Evolutionary conservation across 176 grass and related monocot genomes (phyloP), one percentile per base, ranked within the genome.

Genomic region (Guadua angustifolia): DNA sequence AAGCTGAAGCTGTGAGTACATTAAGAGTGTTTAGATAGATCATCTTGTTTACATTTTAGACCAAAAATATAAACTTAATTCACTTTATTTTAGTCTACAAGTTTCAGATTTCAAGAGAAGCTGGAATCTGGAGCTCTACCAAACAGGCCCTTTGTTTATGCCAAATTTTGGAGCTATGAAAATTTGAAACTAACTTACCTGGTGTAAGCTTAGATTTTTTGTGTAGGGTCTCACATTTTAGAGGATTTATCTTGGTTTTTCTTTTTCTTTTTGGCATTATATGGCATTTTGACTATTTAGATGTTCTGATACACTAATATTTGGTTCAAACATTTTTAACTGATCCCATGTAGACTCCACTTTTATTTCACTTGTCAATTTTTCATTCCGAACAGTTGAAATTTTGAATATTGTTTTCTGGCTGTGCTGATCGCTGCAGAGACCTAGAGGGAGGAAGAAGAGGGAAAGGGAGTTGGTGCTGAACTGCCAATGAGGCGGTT

Each of bases 401-500:
- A 39, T 26, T 19, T 36, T 77, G n/a, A n/a, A 59, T 79, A 22
- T 80, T 44, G 43, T 35, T 89, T 65, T 65, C 81, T 92, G 86
- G 90, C 86, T 36, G 89, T 86, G 81, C 90, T 92, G 33, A 40
- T 78, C 19, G 84, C 90, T 83, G 92, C 81, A 33, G 88, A 95
- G 75, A 77, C 78, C 19, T 93, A 96, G 68, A 77, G 73, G 40
- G 91, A 92, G 18, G 94, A 93, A 71, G 90, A 91, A 88, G 93
- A 97, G 78, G 88, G 88, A 17, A 92, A 92, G 82, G 89, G 92
- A 36, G 85, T 87, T 46, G 71, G 82, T 67, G 67, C 29, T 1
- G 29, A 29, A 29, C 29, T 29, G 29, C 73, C 12, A 76, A 84
- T 18, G 86, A 90, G 53, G 83, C 84, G 32, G 80, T 73, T 66